These are phyloP conservation scores for Phytopythium ostracodes DNA, from an alignment of 352 stramenopile species.

Conservation along the genomic window DNA sequence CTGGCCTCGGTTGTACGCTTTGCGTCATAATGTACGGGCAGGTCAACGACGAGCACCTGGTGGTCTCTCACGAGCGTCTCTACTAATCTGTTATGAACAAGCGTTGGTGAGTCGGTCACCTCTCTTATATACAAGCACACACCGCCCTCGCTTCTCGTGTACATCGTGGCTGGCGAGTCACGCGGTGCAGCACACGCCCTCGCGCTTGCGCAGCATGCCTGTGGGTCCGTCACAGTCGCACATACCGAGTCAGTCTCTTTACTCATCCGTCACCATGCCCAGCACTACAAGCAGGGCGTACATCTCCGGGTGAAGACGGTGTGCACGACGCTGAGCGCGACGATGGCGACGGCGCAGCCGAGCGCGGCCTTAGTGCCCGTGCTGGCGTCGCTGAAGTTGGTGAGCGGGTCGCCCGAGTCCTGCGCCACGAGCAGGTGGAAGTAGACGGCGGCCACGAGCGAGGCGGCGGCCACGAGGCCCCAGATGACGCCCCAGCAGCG, in stretches of 20 bases:
- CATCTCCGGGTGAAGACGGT: constrained; percentile 68
- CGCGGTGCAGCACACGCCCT: constrained; percentile 34
- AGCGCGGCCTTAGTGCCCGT: constrained; percentile 59
- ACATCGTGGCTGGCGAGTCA: no score
- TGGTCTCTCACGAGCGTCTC: neutral
- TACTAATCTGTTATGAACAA: neutral
- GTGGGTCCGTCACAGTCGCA: neutral
- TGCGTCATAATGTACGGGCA: neutral
- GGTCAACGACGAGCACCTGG: neutral
- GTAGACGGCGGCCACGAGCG: constrained; percentile 76
- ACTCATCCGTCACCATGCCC: neutral
- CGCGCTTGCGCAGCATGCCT: constrained; percentile 51
- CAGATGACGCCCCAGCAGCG: constrained; percentile 90
- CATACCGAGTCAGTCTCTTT: neutral
- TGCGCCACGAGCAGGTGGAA: constrained; percentile 78
- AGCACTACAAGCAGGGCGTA: constrained; percentile 14
- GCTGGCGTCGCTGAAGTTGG: constrained; percentile 48
- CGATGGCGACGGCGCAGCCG: constrained; percentile 30
- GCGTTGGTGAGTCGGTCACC: neutral
- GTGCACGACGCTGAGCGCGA: constrained; percentile 61
- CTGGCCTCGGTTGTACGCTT: neutral
- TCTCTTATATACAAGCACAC: neutral
- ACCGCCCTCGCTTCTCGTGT: no score
- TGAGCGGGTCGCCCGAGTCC: constrained; percentile 40
- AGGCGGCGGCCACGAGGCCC: constrained; percentile 70